These are phyloP conservation scores for Paramecium sexaurelia DNA, from an alignment of 73 alveolate genomes.

Conservation along the genomic window DNA sequence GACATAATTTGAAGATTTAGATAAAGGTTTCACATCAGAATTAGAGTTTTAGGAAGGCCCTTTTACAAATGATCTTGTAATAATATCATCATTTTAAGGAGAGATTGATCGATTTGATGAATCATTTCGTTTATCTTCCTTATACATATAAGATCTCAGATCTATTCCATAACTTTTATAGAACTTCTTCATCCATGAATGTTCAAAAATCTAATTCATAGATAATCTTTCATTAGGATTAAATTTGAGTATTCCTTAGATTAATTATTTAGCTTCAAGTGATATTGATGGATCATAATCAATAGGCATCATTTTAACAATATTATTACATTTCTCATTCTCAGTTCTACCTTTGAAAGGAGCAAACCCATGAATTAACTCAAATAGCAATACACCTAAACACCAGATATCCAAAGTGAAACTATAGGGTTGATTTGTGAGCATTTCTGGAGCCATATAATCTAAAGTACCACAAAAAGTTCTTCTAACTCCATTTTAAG, in stretches of 20 bases:
- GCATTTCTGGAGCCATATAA: constrained; percentile 92
- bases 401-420: constrained; percentile 93
- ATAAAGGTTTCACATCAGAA: background rate
- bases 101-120: background rate
- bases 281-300: constrained; percentile 75
- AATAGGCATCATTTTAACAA: constrained; percentile 71
- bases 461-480: constrained; percentile 87
- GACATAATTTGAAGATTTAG: background rate
- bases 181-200: constrained; percentile 89
- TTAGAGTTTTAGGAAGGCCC: background rate
- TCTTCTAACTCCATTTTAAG: constrained; percentile 69
- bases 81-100: constrained; percentile 28
- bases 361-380: constrained; percentile 88
- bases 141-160: background rate
- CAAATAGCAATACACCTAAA: constrained; percentile 92
- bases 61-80: background rate
- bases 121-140: constrained; percentile 4
- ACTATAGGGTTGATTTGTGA: constrained; percentile 77
- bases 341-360: constrained; percentile 75
- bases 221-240: constrained; percentile 87
- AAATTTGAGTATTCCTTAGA: constrained; percentile 75
- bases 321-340: constrained; percentile 69
- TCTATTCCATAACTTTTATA: constrained; percentile 43
- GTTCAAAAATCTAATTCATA: constrained; percentile 83
- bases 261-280: constrained; percentile 79